Conservation (phyloP, 176 grass and related monocot species). For the Dendrocalamus sinicus region DNA sequence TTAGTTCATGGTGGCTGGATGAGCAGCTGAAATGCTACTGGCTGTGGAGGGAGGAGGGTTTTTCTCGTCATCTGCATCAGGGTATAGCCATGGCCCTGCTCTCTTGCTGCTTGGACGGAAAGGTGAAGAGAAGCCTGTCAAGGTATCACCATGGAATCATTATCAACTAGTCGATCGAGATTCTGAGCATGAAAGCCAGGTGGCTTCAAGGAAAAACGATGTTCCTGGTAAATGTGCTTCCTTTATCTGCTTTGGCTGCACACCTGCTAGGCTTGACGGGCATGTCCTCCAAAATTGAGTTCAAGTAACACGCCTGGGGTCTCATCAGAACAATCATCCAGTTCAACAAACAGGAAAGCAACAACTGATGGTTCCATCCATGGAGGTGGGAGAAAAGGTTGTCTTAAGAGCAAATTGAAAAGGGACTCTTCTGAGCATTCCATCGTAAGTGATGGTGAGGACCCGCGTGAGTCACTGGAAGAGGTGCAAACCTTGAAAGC, state of each 20-base stretch:
- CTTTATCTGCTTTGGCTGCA: conserved; percentile 76
- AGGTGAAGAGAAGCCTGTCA: conserved; percentile 75
- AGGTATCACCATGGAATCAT: conserved; percentile 72
- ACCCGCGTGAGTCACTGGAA: conserved; percentile 62
- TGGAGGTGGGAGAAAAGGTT: conserved; percentile 58
- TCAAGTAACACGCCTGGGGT: conserved; percentile 44
- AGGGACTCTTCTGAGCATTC: conserved; percentile 67
- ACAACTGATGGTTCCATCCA: conserved; percentile 25
- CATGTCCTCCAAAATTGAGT: conserved; percentile 57
- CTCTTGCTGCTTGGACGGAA: conserved; percentile 79
- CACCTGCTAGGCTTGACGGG: conserved; percentile 51
- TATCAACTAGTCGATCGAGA: conserved; percentile 65
- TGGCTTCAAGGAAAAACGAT: conserved; percentile 56
- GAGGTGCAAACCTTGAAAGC: conserved; percentile 65
- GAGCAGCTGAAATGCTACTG: conserved; percentile 90
- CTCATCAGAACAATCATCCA: conserved; percentile 33
- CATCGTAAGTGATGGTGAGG: conserved; percentile 54
- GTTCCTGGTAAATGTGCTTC: conserved; percentile 65
- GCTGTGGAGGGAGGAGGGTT: conserved; percentile 93
- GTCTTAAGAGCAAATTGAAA: conserved; percentile 74
- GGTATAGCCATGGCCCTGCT: conserved; percentile 80
- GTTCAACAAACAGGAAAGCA: conserved; percentile 40
- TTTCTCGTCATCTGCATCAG: conserved; percentile 90
- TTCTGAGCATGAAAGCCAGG: conserved; percentile 41
- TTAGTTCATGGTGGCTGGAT: conserved; percentile 56